These are phyloP conservation scores for Rhodotorula sp. DNA, from an alignment of 1,284 basidiomycete genomes.

Conservation along the genomic window DNA sequence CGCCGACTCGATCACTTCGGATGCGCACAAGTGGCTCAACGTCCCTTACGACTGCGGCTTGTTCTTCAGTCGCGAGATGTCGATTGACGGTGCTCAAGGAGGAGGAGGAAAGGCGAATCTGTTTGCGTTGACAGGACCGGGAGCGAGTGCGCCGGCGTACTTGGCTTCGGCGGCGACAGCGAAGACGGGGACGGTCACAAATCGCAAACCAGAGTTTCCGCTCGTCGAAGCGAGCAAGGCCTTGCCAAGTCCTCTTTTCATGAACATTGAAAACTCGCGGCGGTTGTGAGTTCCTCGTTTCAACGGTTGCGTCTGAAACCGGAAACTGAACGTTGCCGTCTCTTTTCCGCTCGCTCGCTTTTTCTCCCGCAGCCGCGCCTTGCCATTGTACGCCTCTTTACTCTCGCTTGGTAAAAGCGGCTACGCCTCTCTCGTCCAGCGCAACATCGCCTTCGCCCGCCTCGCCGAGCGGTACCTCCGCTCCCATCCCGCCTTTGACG, in stretches of 20 bases:
- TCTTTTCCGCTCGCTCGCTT: too few relatives aligned
- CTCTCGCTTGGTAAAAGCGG: constrained; percentile 53
- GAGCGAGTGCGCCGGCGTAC: constrained; percentile 51
- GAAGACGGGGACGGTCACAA: neutral
- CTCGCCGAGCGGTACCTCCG: constrained; percentile 39
- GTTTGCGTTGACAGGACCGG: constrained; percentile 50
- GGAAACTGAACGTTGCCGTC: neutral
- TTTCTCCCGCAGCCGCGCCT: constrained; percentile 46
- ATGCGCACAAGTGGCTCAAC: constrained; percentile 52
- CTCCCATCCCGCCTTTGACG: constrained; percentile 13
- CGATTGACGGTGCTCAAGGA: neutral
- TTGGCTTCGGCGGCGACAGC: constrained; percentile 28
- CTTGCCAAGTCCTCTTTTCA: constrained; percentile 52
- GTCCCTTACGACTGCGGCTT: constrained; percentile 57
- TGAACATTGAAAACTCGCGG: constrained; percentile 55
- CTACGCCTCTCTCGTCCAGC: constrained; percentile 51
- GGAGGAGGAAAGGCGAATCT: constrained; percentile 35
- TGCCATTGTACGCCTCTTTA: constrained; percentile 55
- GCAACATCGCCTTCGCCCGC: constrained; percentile 53
- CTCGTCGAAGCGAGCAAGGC: constrained; percentile 20
- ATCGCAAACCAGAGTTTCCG: constrained; percentile 9
- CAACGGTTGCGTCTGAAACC: neutral
- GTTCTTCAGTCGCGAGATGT: constrained; percentile 51
- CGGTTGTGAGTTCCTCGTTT: constrained; percentile 46
- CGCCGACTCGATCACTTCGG: constrained; percentile 54